phyloP scores from a whole-genome alignment of 768 basidiomycete species.

The Trametes cinnabarina region DNA sequence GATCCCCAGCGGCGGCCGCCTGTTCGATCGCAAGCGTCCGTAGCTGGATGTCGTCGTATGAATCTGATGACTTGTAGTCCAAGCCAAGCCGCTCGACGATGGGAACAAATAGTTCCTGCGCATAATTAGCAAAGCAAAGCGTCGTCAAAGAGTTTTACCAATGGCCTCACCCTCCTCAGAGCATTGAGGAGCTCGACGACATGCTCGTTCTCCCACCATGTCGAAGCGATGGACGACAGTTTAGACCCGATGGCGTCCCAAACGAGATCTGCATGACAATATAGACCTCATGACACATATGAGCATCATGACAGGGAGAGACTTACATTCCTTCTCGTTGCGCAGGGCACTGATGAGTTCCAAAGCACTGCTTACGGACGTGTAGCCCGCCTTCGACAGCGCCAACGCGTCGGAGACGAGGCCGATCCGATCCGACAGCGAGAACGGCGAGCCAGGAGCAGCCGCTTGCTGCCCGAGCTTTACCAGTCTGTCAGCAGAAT shows the following conservation, averaged over 20 bases:
- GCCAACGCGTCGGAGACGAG: constrained; percentile 81
- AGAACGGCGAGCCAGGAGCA: constrained; percentile 61
- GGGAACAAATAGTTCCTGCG: constrained; percentile 65
- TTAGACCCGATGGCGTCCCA: constrained; percentile 69
- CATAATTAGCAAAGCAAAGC: neutral
- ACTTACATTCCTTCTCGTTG: constrained; percentile 75
- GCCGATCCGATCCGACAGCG: constrained; percentile 85
- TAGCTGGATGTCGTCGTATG: constrained; percentile 64
- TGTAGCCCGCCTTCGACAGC: constrained; percentile 77
- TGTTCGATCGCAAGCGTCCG: constrained; percentile 70
- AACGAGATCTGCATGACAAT: constrained; percentile 60
- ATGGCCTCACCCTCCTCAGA: constrained; percentile 52
- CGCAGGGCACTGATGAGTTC: constrained; percentile 67
- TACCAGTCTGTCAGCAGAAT: constrained; percentile 73
- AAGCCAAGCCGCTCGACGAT: constrained; percentile 78
- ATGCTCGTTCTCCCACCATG: constrained; percentile 82
- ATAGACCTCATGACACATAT: neutral
- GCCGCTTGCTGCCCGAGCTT: constrained; percentile 80
- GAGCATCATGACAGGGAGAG: neutral
- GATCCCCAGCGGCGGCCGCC: constrained; percentile 48
- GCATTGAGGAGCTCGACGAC: constrained; percentile 53
- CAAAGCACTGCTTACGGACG: constrained; percentile 73
- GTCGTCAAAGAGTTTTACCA: neutral
- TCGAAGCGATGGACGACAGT: constrained; percentile 51
- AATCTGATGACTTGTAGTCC: constrained; percentile 64